Evolutionary conservation across 1,139 yeast species (phyloP), one percentile per base, ranked within the genome.

Genomic region (Protomyces arabidopsidicola): DNA sequence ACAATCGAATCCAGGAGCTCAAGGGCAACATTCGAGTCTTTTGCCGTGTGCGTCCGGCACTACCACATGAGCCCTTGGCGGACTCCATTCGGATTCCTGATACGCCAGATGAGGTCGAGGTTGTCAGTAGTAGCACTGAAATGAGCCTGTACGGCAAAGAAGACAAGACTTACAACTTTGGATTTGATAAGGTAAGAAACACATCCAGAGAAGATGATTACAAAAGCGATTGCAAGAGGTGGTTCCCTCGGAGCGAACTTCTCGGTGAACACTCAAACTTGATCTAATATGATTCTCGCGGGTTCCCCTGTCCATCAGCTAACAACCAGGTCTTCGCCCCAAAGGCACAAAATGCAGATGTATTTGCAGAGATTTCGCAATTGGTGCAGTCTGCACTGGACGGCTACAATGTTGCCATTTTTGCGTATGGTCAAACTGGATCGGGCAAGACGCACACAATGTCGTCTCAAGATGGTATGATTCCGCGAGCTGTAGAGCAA

Each of bases 381-480:
- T 75, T 91, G 36, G 86, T 93, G 1, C 97, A 90, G 73, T 87
- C 96, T 64, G 88, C 95, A 0, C 75, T 93, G 36, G 97, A 93
- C 76, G 98, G 98, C 0, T 86, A 80, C 72, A 90, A 90, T 71
- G 70, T 68, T 3, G 90, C 97, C 73, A 90, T 93, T 1, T 90
- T 93, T 77, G 97, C 98, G 0, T 93, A 93, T 74, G 98, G 98
- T 0, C 98, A 93, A 75, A 93, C 98, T 0, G 98, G 98, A 0
- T 90, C 97, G 0, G 98, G 98, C 2, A 93, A 93, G 73, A 91
- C 98, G 0, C 86, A 77, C 73, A 93, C 98, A 0, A 93, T 93
- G 98, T 82, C 95, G 53, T 77, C 82, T 0, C 70, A 75, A 2
- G 86, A 85, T 71, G 98, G 98, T 24, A 84, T 93, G 80, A 89